A percentile compares a stretch with the other conserved stretches of the same genome.
Conservation (phyloP, 768 basidiomycete genomes). For the Collybia sordida region DNA sequence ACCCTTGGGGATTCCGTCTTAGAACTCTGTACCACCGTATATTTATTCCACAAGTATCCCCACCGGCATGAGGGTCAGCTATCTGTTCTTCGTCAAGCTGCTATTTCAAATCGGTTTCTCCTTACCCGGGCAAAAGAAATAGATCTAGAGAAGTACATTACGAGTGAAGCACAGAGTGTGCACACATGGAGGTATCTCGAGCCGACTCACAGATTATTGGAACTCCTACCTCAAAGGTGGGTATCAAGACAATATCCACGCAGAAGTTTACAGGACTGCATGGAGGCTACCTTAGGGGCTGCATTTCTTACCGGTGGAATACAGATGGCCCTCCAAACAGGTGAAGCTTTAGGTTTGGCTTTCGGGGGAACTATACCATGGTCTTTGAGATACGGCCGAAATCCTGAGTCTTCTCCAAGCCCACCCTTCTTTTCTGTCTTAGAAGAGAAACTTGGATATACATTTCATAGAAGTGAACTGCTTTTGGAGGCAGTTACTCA, state of each 20-base stretch:
- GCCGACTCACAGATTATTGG: conserved; percentile 31
- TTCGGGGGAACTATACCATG: conserved; percentile 76
- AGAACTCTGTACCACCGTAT: conserved; percentile 72
- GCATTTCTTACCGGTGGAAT: conserved; percentile 75
- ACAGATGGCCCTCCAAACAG: conserved; percentile 61
- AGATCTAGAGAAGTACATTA: conserved; percentile 63
- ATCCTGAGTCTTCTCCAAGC: conserved; percentile 28
- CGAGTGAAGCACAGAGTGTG: conserved; percentile 53
- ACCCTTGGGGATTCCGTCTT: conserved; percentile 86
- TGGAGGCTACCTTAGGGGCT: conserved; percentile 84
- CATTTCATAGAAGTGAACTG: conserved; percentile 60
- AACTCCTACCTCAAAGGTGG: conserved; percentile 21
- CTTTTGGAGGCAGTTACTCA: conserved; percentile 84
- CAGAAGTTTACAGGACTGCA: conserved; percentile 80
- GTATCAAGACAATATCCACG: conserved; percentile 56
- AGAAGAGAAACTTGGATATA: conserved; percentile 68
- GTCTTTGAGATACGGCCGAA: conserved; percentile 52
- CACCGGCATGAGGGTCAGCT: conserved; percentile 85
- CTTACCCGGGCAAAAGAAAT: conserved; percentile 64
- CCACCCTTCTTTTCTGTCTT: conserved; percentile 52
- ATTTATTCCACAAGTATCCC: conserved; percentile 75
- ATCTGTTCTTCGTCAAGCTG: conserved; percentile 57
- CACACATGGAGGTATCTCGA: conserved; percentile 59
- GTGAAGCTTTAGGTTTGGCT: conserved; percentile 62
- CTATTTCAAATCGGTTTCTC: conserved; percentile 71